Evolutionary conservation across 2,329 filamentous ascomycete genomes (phyloP), one percentile per base, ranked within the genome.

Genomic region (Plenodomus biglobosus): DNA sequence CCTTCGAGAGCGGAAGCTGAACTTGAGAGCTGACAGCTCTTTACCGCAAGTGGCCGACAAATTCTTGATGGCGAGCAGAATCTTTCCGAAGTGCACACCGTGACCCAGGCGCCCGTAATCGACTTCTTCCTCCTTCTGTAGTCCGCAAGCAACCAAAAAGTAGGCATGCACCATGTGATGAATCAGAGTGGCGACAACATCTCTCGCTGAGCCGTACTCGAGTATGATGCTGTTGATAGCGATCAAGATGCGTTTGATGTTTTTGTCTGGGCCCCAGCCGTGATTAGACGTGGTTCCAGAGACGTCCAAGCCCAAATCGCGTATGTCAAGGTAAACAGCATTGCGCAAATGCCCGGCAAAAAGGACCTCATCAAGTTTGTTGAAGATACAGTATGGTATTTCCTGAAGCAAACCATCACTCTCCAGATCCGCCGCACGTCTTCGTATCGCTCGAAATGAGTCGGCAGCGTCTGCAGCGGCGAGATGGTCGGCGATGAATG

Each of bases 161-260:
- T 71, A 76, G 13, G 73, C 73, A 41, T 76, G 74, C 30, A 76
- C 74, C 74, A 76, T 76, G 38, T 76, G 74, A 46, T 76, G 74
- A 5, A 76, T 68, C 35, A 75, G 53, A 5, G 55, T 62, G 15
- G 69, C 71, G 13, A 75, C 51, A 20, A 74, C 58, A 10, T 72
- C 62, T 39, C 68, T 62, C 3, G 70, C 58, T 17, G 53, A 56
- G 2, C 56, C 64, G 11, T 62, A 56, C 11, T 58, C 47, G 17
- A 69, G 53, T 8, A 55, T 43, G 13, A 56, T 46, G 3, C 38
- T 22, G 35, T 71, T 69, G n/a, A 70, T 48, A n/a, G 68, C 40
- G 40, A 76, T 69, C 19, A 67, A 70, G n/a, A 75, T 66, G 6
- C 71, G 60, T 22, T 64, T 56, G 16, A 65, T 54, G n/a, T 57